Evolutionary conservation across 495 filamentous ascomycete species (phyloP).

Genomic region (Podospora pseudocomata): DNA sequence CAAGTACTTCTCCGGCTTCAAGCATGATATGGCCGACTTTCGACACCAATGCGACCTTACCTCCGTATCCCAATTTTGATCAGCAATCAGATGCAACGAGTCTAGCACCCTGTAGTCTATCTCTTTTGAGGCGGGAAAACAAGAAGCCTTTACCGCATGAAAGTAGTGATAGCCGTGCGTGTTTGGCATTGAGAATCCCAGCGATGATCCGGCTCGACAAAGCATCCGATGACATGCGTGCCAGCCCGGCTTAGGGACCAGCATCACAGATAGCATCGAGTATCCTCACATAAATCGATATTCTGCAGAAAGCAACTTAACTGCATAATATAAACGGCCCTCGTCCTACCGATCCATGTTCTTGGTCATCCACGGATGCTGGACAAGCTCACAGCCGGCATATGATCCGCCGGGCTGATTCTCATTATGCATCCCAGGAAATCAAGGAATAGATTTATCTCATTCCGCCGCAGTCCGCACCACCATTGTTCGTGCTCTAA

Average conservation of each 20-base stretch:
- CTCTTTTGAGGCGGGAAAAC: background rate
- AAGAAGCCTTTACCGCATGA: background rate
- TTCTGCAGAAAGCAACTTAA: no score
- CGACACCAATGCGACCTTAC: background rate
- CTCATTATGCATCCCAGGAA: conserved; percentile 19
- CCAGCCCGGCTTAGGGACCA: background rate
- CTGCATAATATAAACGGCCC: no score
- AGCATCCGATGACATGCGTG: no score
- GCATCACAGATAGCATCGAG: background rate
- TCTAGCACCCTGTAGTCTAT: background rate
- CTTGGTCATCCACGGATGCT: conserved; percentile 19
- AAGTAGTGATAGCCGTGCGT: background rate
- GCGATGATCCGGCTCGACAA: background rate
- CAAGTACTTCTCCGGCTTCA: background rate
- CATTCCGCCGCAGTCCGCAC: conserved; percentile 6
- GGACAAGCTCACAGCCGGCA: conserved; percentile 10
- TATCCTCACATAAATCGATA: no score
- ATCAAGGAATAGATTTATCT: conserved; percentile 9
- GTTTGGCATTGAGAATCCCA: background rate
- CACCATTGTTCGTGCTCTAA: conserved; percentile 9
- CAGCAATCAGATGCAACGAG: background rate
- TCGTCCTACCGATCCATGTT: background rate
- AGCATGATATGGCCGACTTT: background rate
- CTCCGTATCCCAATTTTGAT: background rate
- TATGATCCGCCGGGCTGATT: conserved; percentile 18